Percentiles rank a stretch among this genome's conserved stretches.
Evolutionary conservation across 2,329 filamentous ascomycete genomes (phyloP).

Genomic region (Arthrinium puccinioides): DNA sequence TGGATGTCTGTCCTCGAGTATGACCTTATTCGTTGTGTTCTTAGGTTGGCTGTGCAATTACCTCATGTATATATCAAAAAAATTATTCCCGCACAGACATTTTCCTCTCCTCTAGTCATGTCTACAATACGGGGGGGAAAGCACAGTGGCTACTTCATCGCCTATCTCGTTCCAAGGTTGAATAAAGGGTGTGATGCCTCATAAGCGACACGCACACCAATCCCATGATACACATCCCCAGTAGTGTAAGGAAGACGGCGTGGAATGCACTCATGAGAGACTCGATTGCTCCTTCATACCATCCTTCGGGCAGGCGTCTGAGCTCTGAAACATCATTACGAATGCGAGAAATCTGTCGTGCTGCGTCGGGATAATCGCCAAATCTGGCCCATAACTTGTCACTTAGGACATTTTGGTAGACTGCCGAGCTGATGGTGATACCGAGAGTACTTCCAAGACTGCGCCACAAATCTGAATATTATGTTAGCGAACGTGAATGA

Average conservation of each 20-base stretch:
- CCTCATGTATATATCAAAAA: too few species aligned
- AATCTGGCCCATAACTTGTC: constrained; percentile 59
- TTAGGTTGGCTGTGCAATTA: too few species aligned
- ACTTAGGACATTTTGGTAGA: constrained; percentile 79
- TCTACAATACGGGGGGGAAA: too few species aligned
- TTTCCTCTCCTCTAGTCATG: too few species aligned
- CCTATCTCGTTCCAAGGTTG: constrained; percentile 48
- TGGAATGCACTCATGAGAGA: constrained; percentile 72
- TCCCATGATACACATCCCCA: constrained; percentile 56
- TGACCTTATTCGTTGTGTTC: too few species aligned
- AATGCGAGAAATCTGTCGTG: constrained; percentile 61
- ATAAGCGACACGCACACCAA: constrained; percentile 59
- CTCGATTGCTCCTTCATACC: constrained; percentile 58
- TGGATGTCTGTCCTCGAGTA: too few species aligned
- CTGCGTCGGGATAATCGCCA: constrained; percentile 57
- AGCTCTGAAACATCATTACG: constrained; percentile 68
- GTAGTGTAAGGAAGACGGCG: constrained; percentile 64
- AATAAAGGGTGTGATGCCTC: constrained; percentile 72
- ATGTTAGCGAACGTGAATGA: too few species aligned
- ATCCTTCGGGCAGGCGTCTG: constrained; percentile 59
- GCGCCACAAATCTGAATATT: too few species aligned
- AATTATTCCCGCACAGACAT: too few species aligned
- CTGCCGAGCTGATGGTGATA: constrained; percentile 65
- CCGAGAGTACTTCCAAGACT: constrained; percentile 68
- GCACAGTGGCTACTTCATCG: too few species aligned